phyloP scores from a whole-genome alignment of 495 filamentous ascomycete genomes.

The Penicilliopsis zonata region DNA sequence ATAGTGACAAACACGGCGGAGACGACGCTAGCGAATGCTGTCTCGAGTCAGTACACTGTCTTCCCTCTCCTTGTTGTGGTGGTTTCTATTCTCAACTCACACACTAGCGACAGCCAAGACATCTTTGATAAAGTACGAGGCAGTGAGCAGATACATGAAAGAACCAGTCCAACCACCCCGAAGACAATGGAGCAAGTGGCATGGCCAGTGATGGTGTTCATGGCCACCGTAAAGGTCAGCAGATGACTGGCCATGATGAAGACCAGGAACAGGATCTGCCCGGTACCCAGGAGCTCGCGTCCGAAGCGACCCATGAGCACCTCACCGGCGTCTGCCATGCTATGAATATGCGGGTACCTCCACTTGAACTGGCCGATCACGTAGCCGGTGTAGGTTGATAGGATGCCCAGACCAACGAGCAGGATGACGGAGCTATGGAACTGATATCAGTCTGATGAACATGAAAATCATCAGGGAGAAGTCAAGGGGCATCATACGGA shows the following conservation, averaged over 20 bases:
- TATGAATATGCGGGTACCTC: slow-evolving; percentile 56
- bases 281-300: slow-evolving; percentile 49
- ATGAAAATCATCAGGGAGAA: not conserved
- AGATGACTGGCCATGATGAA: slow-evolving; percentile 74
- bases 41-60: slow-evolving; percentile 22
- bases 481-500: slow-evolving; percentile 10
- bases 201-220: slow-evolving; percentile 56
- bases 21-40: slow-evolving; percentile 54
- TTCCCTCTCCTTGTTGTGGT: slow-evolving; percentile 1
- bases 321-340: slow-evolving; percentile 60
- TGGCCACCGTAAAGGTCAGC: slow-evolving; percentile 63
- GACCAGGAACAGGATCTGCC: slow-evolving; percentile 54
- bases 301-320: slow-evolving; percentile 52
- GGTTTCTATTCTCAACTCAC: slow-evolving; percentile 13
- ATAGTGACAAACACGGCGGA: slow-evolving; percentile 60
- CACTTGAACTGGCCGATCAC: slow-evolving; percentile 70
- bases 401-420: slow-evolving; percentile 49
- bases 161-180: slow-evolving; percentile 48
- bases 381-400: slow-evolving; percentile 68
- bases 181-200: slow-evolving; percentile 61
- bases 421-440: slow-evolving; percentile 45
- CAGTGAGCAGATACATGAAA: slow-evolving; percentile 53
- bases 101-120: slow-evolving; percentile 53
- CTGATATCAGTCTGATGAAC: slow-evolving; percentile 4
- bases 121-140: slow-evolving; percentile 55